Percentiles rank a stretch among this genome's conserved stretches.
Evolutionary conservation across 2,329 filamentous ascomycete genomes (phyloP).

Genomic region (Nemania serpens): DNA sequence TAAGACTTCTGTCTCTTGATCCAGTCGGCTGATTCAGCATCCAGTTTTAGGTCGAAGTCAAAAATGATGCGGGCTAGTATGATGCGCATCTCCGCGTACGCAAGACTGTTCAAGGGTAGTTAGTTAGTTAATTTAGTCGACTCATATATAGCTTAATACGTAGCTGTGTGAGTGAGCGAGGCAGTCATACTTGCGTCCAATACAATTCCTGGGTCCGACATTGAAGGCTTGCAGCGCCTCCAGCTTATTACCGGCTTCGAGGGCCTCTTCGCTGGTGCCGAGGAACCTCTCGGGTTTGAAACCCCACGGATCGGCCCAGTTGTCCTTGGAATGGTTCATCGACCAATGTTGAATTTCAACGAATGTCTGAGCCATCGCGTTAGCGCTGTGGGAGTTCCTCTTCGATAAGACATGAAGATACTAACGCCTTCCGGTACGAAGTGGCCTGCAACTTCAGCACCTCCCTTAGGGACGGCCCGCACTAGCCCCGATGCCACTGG

Average conservation of each 20-base stretch:
- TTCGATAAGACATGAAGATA: background rate
- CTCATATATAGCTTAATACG: too few species aligned
- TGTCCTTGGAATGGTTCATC: slow-evolving; percentile 43
- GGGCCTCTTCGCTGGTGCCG: slow-evolving; percentile 33
- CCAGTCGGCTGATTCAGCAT: slow-evolving; percentile 43
- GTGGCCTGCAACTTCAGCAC: slow-evolving; percentile 34
- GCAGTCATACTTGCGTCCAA: slow-evolving; percentile 46
- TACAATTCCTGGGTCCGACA: slow-evolving; percentile 46
- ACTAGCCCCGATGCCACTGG: slow-evolving; percentile 36
- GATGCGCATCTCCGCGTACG: slow-evolving; percentile 54
- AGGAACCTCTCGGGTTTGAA: slow-evolving; percentile 49
- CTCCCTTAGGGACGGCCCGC: slow-evolving; percentile 31
- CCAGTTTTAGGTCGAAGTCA: slow-evolving; percentile 51
- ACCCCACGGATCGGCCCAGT: slow-evolving; percentile 46
- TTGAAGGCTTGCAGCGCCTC: slow-evolving; percentile 44
- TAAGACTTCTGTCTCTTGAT: slow-evolving; percentile 41
- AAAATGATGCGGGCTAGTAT: slow-evolving; percentile 51
- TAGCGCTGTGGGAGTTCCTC: slow-evolving; percentile 1
- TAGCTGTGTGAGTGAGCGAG: slow-evolving; percentile 2
- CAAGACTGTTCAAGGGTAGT: slow-evolving; percentile 40
- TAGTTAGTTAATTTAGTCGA: too few species aligned
- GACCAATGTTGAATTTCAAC: slow-evolving; percentile 47
- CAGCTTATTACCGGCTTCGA: slow-evolving; percentile 37
- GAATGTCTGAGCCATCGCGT: slow-evolving; percentile 37
- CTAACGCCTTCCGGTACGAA: slow-evolving; percentile 38